Conservation (phyloP, 805 yeast genomes). For the Candida jianshihensis region DNA sequence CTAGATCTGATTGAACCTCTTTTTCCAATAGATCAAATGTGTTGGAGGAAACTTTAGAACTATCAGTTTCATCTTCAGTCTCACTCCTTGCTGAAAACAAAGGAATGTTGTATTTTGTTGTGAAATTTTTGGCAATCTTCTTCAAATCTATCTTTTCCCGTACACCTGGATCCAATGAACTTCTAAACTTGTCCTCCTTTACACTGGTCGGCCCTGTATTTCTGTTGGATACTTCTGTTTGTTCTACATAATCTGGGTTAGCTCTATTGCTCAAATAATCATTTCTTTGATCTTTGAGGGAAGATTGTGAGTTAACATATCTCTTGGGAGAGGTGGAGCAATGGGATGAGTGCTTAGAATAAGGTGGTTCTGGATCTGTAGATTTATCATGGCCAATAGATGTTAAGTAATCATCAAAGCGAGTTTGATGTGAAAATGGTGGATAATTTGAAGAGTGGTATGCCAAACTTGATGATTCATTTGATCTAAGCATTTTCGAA, state of each 20-base stretch:
- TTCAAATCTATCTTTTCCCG: conserved; percentile 5
- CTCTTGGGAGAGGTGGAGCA: conserved; percentile 21
- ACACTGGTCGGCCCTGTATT: neutral
- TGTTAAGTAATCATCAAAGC: too few species aligned
- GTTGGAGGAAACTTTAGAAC: conserved; percentile 5
- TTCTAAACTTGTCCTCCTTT: neutral
- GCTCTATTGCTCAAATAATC: too few species aligned
- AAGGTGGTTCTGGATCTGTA: too few species aligned
- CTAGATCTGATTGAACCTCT: conserved; percentile 27
- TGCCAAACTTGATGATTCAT: too few species aligned
- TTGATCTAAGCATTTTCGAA: too few species aligned
- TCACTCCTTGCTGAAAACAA: conserved; percentile 6
- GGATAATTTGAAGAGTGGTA: too few species aligned
- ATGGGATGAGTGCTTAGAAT: conserved; percentile 6
- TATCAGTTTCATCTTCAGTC: neutral
- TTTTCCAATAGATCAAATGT: conserved; percentile 28
- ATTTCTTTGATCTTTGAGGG: too few species aligned
- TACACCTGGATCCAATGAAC: conserved; percentile 3
- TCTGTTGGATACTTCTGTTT: too few species aligned
- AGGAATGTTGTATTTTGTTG: conserved; percentile 7
- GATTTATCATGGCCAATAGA: too few species aligned
- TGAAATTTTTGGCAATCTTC: conserved; percentile 13
- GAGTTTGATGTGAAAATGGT: too few species aligned
- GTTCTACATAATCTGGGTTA: too few species aligned
- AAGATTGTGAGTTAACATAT: too few species aligned